Evolutionary conservation across 331 rosid species (phyloP), one percentile per base, ranked within the genome.

Genomic region (Arachis monticola): DNA sequence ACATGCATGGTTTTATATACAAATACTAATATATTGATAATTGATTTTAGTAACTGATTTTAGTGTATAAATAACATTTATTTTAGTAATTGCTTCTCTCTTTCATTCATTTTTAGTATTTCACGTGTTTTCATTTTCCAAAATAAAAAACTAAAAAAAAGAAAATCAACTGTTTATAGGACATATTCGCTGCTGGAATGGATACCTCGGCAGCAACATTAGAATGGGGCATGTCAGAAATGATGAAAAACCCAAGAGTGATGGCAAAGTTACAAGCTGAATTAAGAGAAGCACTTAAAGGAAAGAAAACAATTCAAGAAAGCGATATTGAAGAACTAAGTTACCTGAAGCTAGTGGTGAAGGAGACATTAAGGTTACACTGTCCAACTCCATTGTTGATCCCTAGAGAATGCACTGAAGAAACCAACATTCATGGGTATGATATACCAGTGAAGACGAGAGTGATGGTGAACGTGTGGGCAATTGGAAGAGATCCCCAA

Each of bases 201-300:
- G 74, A 69, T 53, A 52, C 74, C 7, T 32, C 63, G 8, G 14
- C 65, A 38, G 22, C 58, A 1, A 8, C 52, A 22, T 6, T 57
- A 45, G 81, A n/a, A 0, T 64, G 84, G 81, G 59, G 46, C 8
- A 63, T 81, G 60, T 17, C 74, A 38, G 81, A 81, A 32, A 11
- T 81, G 57, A 17, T 75, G 67, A 80, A 13, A 27, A 63, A 57
- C 30, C 84, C 80, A 17, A 70, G 40, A 52, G 73, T 51, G 47
- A 69, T 30, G 50, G 62, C 40, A 0, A 69, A 67, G 60, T 60
- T 30, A 7, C 77, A 75, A n/a, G 69, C 67, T 5, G 77, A 80
- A 12, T 14, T 75, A 6, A 52, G 77, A 13, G 56, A 61, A 80
- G 61, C 64, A 2, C 17, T 69, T 13, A 60, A 1, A 50, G 73